These are phyloP conservation scores for Drechmeria coniospora DNA, from an alignment of 2,329 filamentous ascomycete species.

Conservation along the genomic window DNA sequence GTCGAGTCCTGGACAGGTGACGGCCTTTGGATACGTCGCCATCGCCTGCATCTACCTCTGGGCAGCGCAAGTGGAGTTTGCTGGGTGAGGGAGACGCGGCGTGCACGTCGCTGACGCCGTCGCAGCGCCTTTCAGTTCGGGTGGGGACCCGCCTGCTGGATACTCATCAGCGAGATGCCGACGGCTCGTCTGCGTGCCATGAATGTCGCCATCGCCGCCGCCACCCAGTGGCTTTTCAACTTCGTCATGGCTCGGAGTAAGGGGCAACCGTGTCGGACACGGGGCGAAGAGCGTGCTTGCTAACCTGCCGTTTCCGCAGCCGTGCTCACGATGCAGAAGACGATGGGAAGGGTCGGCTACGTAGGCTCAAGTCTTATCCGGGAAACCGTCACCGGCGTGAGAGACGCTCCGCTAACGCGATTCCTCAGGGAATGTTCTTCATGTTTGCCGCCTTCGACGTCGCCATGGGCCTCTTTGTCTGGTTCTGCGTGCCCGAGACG, in stretches of 20 bases:
- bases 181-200: constrained; percentile 48
- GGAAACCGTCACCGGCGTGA: neutral
- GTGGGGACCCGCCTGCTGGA: constrained; percentile 61
- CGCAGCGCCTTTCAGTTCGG: constrained; percentile 47
- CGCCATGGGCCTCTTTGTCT: constrained; percentile 49
- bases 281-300: neutral
- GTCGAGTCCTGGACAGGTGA: constrained; percentile 26
- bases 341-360: constrained; percentile 25
- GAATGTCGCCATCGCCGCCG: constrained; percentile 53
- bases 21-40: constrained; percentile 53
- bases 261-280: constrained; percentile 2
- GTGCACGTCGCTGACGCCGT: too few species aligned
- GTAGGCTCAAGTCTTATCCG: constrained; percentile 15
- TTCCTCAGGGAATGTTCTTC: constrained; percentile 44
- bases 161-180: constrained; percentile 54
- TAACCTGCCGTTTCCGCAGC: constrained; percentile 14
- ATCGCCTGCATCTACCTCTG: constrained; percentile 60
- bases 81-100: too few species aligned
- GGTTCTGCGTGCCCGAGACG: constrained; percentile 55
- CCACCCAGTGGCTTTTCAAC: constrained; percentile 61
- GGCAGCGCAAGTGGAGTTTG: constrained; percentile 28
- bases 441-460: constrained; percentile 54
- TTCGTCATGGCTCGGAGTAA: constrained; percentile 49
- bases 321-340: constrained; percentile 51
- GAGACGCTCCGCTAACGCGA: neutral